These are phyloP conservation scores for Agrostemma githago DNA, from an alignment of 148 eudicot species.

Conservation along the genomic window DNA sequence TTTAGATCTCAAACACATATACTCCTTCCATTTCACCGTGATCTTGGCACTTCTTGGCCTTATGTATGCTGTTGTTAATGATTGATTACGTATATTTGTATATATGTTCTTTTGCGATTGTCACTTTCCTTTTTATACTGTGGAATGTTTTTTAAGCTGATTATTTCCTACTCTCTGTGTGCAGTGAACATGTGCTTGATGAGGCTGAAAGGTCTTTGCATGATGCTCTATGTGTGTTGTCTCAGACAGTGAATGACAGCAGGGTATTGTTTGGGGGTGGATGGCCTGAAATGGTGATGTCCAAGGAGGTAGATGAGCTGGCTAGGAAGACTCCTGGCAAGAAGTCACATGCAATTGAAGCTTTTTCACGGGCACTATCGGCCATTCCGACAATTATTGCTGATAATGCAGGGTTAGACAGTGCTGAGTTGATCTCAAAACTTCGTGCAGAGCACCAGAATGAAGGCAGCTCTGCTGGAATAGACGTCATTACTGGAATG, in stretches of 20 bases:
- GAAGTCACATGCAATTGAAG: conserved; percentile 94
- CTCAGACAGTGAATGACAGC: conserved; percentile 92
- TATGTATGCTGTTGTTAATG: not conserved
- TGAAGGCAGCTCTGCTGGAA: conserved; percentile 72
- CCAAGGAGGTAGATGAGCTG: conserved; percentile 92
- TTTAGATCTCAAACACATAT: not conserved
- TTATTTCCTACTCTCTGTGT: not conserved
- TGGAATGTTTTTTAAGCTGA: not conserved
- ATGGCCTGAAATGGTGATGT: conserved; percentile 99
- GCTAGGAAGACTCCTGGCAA: conserved; percentile 94
- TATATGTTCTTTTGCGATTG: not conserved
- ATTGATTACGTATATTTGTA: not conserved
- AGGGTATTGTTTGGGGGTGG: conserved; percentile 96
- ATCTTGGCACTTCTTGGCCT: not conserved
- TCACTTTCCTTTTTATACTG: not conserved
- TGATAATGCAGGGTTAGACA: conserved; percentile 95
- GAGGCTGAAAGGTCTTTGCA: conserved; percentile 98
- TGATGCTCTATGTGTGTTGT: conserved; percentile 91
- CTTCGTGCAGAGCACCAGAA: conserved; percentile 98
- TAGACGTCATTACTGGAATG: conserved; percentile 83
- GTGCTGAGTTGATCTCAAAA: conserved; percentile 85
- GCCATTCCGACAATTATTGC: conserved; percentile 93
- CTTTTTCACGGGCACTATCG: conserved; percentile 85
- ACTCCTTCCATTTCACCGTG: too few species aligned
- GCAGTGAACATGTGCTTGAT: conserved; percentile 92